Evolutionary conservation across 1,139 yeast genomes (phyloP).

Genomic region (Suhomyces atakaporum): DNA sequence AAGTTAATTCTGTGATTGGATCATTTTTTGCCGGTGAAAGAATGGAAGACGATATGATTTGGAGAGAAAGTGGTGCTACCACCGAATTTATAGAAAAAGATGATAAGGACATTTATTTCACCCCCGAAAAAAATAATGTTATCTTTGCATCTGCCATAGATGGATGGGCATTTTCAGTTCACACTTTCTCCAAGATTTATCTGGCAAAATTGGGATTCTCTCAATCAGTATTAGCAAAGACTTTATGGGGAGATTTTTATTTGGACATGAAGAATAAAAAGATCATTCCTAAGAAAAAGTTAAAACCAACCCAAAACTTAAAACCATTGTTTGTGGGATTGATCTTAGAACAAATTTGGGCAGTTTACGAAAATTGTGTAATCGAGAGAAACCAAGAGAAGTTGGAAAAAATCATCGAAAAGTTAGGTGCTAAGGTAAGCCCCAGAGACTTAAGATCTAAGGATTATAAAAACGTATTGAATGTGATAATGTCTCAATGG

Average conservation of each 20-base stretch:
- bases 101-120: conserved; percentile 83
- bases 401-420: conserved; percentile 70
- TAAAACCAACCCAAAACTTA: conserved; percentile 51
- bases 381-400: conserved; percentile 68
- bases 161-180: conserved; percentile 96
- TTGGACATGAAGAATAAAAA: conserved; percentile 89
- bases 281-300: conserved; percentile 60
- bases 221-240: conserved; percentile 73
- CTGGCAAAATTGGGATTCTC: conserved; percentile 85
- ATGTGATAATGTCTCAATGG: conserved; percentile 89
- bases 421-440: conserved; percentile 65
- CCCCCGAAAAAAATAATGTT: conserved; percentile 89
- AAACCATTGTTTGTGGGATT: conserved; percentile 88
- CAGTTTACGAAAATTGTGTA: conserved; percentile 73
- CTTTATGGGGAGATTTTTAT: conserved; percentile 95
- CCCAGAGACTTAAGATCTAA: conserved; percentile 82
- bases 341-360: conserved; percentile 90
- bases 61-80: conserved; percentile 66
- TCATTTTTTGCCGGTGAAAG: conserved; percentile 92
- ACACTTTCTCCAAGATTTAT: conserved; percentile 85
- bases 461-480: conserved; percentile 65
- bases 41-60: conserved; percentile 83
- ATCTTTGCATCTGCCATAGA: conserved; percentile 93
- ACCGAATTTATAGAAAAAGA: conserved; percentile 72
- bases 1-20: conserved; percentile 93